Percentiles rank a stretch among this genome's conserved stretches.
Conservation (phyloP, 176 grass and related monocot species). For the Ampelocalamus luodianensis region DNA sequence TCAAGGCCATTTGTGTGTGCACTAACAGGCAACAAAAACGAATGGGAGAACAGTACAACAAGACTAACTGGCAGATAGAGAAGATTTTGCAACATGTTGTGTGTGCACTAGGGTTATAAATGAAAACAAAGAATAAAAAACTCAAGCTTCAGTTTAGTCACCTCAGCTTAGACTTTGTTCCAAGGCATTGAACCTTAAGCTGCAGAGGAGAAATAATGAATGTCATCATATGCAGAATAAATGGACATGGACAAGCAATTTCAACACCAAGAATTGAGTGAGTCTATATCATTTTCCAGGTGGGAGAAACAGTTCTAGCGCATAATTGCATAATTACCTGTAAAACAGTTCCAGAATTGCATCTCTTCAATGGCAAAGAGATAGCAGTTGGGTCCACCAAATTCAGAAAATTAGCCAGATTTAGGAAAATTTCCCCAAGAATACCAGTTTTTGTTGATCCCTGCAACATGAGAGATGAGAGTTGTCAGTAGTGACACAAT, state of each 20-base stretch:
- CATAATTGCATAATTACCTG: conserved; percentile 54
- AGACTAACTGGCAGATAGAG: not conserved
- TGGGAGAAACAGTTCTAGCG: not conserved
- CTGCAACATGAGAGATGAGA: conserved; percentile 50
- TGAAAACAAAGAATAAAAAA: conserved; percentile 1
- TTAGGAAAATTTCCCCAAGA: conserved; percentile 87
- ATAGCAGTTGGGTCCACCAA: conserved; percentile 65
- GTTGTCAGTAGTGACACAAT: not conserved
- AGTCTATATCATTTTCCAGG: not conserved
- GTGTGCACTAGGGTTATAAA: not conserved
- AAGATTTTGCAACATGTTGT: not conserved
- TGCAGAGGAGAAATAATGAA: conserved; percentile 47
- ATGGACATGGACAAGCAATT: not conserved
- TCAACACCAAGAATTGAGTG: not conserved
- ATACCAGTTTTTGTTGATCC: conserved; percentile 78
- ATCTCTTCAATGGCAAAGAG: conserved; percentile 78
- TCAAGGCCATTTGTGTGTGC: too few relatives aligned
- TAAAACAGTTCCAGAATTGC: conserved; percentile 81
- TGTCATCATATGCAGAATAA: conserved; percentile 10
- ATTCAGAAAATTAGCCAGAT: conserved; percentile 80
- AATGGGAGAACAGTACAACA: conserved; percentile 16
- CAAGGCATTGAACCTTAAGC: conserved; percentile 88
- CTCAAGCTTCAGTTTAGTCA: conserved; percentile 32
- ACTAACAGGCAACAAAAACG: not conserved
- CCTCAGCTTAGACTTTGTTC: conserved; percentile 76